phyloP scores from a whole-genome alignment of 495 filamentous ascomycete genomes.

The Physcia stellaris region DNA sequence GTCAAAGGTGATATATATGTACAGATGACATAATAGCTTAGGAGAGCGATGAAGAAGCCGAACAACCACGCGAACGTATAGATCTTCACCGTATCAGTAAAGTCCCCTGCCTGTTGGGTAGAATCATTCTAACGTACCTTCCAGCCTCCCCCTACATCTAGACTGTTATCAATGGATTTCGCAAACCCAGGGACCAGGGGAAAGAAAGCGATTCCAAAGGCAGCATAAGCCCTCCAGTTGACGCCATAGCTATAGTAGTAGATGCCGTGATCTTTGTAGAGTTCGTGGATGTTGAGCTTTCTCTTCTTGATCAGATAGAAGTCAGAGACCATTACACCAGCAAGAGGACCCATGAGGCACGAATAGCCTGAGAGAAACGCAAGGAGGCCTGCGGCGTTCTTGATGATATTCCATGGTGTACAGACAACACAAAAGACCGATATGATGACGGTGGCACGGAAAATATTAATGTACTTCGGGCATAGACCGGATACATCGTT shows the following conservation, averaged over 20 bases:
- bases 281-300: slow-evolving; percentile 31
- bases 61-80: slow-evolving; percentile 38
- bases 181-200: slow-evolving; percentile 16
- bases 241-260: slow-evolving; percentile 18
- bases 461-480: slow-evolving; percentile 45
- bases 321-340: slow-evolving; percentile 34
- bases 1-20: slow-evolving; percentile 24
- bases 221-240: slow-evolving; percentile 19
- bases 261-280: slow-evolving; percentile 38
- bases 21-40: slow-evolving; percentile 24
- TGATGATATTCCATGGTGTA: slow-evolving; percentile 51
- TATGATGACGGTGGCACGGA: slow-evolving; percentile 38
- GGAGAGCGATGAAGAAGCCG: slow-evolving; percentile 27
- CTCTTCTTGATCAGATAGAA: slow-evolving; percentile 33
- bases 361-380: slow-evolving; percentile 42
- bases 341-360: slow-evolving; percentile 23
- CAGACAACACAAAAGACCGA: slow-evolving; percentile 36
- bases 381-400: slow-evolving; percentile 40
- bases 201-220: slow-evolving; percentile 13
- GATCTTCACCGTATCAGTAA: slow-evolving; percentile 18
- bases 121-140: slow-evolving; percentile 7
- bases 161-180: slow-evolving; percentile 12
- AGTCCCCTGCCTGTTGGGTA: background rate
- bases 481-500: slow-evolving; percentile 47
- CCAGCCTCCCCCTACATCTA: slow-evolving; percentile 14